A percentile compares a stretch with the other conserved stretches of the same genome.
These are phyloP conservation scores for Heimioporus sp. DNA, from an alignment of 768 basidiomycete species.

Conservation along the genomic window DNA sequence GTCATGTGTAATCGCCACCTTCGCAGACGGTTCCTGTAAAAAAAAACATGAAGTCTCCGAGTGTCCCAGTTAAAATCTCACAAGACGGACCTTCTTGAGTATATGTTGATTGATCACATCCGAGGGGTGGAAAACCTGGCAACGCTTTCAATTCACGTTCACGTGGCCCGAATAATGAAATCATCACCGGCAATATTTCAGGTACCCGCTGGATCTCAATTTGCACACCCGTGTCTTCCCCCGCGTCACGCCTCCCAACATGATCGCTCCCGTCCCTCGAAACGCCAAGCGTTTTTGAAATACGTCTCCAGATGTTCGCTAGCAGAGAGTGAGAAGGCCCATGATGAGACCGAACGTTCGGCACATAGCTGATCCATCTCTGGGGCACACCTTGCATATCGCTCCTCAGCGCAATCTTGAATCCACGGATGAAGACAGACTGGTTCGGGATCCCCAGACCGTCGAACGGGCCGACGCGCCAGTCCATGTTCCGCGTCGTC, in stretches of 20 bases:
- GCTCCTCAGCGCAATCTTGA: constrained; percentile 27
- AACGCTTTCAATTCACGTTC: neutral
- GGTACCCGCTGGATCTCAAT: constrained; percentile 16
- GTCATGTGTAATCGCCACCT: constrained; percentile 25
- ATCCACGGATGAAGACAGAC: constrained; percentile 29
- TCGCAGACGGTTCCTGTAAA: constrained; percentile 19
- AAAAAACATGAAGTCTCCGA: neutral
- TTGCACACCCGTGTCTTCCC: neutral
- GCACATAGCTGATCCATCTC: constrained; percentile 13
- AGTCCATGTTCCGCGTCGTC: constrained; percentile 15
- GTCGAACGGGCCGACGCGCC: constrained; percentile 17
- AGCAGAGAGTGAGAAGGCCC: constrained; percentile 14
- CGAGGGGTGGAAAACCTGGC: constrained; percentile 23
- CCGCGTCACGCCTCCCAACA: neutral
- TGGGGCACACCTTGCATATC: constrained; percentile 13
- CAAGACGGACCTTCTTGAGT: constrained; percentile 14
- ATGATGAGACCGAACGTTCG: neutral
- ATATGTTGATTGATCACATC: constrained; percentile 26
- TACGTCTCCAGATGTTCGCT: constrained; percentile 14
- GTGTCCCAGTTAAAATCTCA: neutral
- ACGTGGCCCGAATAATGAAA: neutral
- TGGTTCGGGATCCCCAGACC: constrained; percentile 20
- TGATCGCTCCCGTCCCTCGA: constrained; percentile 1
- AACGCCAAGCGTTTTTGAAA: constrained; percentile 12
- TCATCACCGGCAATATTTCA: constrained; percentile 17